These are phyloP conservation scores for Pythium apleroticum DNA, from an alignment of 352 stramenopile species.

Conservation along the genomic window DNA sequence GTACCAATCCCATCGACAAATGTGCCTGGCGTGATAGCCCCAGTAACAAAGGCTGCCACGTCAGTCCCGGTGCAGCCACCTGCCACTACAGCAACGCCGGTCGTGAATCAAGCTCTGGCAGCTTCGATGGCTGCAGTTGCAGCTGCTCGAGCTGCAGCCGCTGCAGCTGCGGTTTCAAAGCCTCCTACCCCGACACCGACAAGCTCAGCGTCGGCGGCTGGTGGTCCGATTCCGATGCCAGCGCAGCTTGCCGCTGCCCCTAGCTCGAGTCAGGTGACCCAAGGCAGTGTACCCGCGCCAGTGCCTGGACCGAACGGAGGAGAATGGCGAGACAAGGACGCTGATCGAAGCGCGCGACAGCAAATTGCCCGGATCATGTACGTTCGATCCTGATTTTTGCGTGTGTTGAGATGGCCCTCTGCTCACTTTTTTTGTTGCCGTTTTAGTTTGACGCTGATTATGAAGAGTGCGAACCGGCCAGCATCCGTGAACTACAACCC, in stretches of 20 bases:
- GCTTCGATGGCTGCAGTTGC: slow-evolving; percentile 11
- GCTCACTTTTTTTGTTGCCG: slow-evolving; percentile 1
- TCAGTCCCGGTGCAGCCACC: background rate
- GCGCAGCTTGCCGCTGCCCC: slow-evolving; percentile 12
- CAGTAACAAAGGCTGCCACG: background rate
- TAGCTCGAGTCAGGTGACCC: slow-evolving; percentile 13
- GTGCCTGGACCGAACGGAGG: slow-evolving; percentile 28
- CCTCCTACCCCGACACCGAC: background rate
- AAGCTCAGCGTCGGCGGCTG: background rate
- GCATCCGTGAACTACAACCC: slow-evolving; percentile 88
- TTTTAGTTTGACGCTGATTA: slow-evolving; percentile 82
- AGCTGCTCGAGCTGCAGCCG: background rate
- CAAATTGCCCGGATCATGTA: slow-evolving; percentile 90
- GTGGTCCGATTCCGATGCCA: slow-evolving; percentile 27
- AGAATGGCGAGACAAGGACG: slow-evolving; percentile 88
- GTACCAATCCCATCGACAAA: background rate
- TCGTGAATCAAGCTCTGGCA: slow-evolving; percentile 1
- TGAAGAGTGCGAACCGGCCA: slow-evolving; percentile 89
- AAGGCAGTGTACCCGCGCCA: slow-evolving; percentile 3
- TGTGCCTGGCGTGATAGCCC: background rate
- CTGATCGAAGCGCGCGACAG: slow-evolving; percentile 71
- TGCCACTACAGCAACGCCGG: background rate
- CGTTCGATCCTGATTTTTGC: slow-evolving; percentile 19
- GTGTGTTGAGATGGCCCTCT: too few relatives aligned
- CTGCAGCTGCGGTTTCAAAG: background rate